Base-by-base conservation (phyloP, 2,329 filamentous ascomycete species). In the Ophiostoma angusticollis region DNA sequence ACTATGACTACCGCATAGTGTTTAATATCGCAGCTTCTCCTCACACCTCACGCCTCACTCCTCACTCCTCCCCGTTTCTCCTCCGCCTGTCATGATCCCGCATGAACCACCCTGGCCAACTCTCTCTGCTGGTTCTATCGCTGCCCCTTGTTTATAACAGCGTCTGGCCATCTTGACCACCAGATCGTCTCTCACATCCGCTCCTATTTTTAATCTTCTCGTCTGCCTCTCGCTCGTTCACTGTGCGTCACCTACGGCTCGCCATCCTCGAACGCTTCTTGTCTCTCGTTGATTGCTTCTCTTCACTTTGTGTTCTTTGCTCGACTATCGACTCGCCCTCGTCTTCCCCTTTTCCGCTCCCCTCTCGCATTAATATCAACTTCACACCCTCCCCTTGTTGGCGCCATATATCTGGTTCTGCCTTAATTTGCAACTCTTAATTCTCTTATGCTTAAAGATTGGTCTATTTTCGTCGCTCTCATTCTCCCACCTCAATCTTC, bases 381-480 rank as follows among this genome's bases (percentile, higher is more conserved):
- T 16, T 13, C 40, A 18, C 40, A 36, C 22, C 40, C 36, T 35
- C 35, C 36, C 40, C 22, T 29, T 42, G 35, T 31, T 30, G 13
- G 23, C n/a, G n/a, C 31, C 30, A 30, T 30, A 29, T 21, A 29
- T 33, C 35, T 32, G 32, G 28, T 23, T 25, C 34, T 22, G 13
- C 24, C 32, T 27, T 45, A 39, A 40, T 42, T 41, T 30, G 19
- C 35, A 33, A 28, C 38, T 40, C 24, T 39, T 44, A 38, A 44
- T 44, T 36, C 31, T 36, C 36, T 40, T 44, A 46, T 46, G 44
- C 42, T 35, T 42, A 17, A 40, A 24, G 37, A 31, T 14, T 23
- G 14, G 34, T 34, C 29, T 6, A n/a, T 28, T 17, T 27, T 40
- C 30, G 14, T 11, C 16, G 18, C 21, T 24, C 11, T 24, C 22